Evolutionary conservation across 768 basidiomycete genomes (phyloP).

Genomic region (Megacollybia marginata): DNA sequence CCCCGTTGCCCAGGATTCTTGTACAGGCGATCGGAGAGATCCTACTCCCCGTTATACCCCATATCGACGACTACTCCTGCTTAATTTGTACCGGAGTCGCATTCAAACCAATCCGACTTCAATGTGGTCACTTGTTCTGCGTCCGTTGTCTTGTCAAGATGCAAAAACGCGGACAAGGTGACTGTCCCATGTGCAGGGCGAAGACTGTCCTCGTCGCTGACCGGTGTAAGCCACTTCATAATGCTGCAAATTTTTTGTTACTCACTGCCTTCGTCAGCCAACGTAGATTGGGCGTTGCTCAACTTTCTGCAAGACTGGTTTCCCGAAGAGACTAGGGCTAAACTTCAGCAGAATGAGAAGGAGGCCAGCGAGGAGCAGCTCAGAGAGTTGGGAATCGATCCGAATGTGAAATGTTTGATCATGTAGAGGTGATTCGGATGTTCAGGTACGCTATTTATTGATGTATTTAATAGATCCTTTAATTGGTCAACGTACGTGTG

Average conservation of each 20-base stretch:
- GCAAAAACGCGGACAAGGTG: slow-evolving; percentile 68
- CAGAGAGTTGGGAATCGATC: slow-evolving; percentile 52
- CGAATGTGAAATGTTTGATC: background rate
- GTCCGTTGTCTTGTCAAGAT: slow-evolving; percentile 84
- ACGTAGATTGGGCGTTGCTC: slow-evolving; percentile 71
- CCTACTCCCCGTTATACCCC: slow-evolving; percentile 73
- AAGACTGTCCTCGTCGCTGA: slow-evolving; percentile 72
- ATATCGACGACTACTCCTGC: slow-evolving; percentile 80
- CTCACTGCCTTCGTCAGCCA: slow-evolving; percentile 33
- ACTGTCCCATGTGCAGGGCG: slow-evolving; percentile 83
- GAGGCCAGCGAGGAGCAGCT: slow-evolving; percentile 70
- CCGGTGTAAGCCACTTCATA: slow-evolving; percentile 46
- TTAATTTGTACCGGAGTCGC: slow-evolving; percentile 85
- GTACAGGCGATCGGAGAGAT: slow-evolving; percentile 80
- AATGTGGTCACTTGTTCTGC: slow-evolving; percentile 76
- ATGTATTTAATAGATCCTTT: no score
- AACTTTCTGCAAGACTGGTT: slow-evolving; percentile 95
- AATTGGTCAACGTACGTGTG: no score
- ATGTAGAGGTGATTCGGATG: background rate
- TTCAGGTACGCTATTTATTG: no score
- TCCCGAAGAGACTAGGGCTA: slow-evolving; percentile 70
- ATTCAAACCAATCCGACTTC: slow-evolving; percentile 84
- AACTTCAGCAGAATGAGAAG: slow-evolving; percentile 64
- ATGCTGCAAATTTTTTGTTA: background rate
- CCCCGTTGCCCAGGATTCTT: slow-evolving; percentile 53